Base-by-base conservation (phyloP, 441 rosid genomes). In the Biscutella laevigata region DNA sequence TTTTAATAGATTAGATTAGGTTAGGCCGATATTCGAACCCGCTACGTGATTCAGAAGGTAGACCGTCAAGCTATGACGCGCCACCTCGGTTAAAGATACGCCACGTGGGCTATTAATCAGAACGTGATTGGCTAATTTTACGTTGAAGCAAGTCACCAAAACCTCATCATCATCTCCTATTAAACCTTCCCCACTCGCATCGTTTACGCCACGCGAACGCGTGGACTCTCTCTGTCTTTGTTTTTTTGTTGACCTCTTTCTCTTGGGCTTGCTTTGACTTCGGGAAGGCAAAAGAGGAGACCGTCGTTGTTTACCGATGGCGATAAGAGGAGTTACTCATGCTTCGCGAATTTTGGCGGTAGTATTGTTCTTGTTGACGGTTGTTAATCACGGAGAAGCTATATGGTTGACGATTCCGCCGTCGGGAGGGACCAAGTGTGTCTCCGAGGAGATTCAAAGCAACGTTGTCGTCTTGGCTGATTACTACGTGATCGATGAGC, bases 381-480 rank as follows among this genome's bases (percentile, higher is more conserved):
- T n/a, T n/a, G 33, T 49, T 49, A 49, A 60, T 38, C 46, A 48
- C 48, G 54, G 63, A 8, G 70, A 70, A 64, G 74, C 67, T 29
- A 12, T 65, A 21, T 70, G 71, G 74, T 38, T 70, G 19, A 47
- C 62, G 70, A 60, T 70, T 38, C 71, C 71, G 57, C 8, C 67
- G 54, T 2, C 67, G 47, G 74, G 70, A 38, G 70, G 67, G 11
- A 60, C 67, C 4, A 66, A 66, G 62, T 67, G 69, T 22, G 51
- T 71, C 9, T 86, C 94, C 14, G 97, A 89, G 83, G 95, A 89
- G 75, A 82, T 89, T 68, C 90, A 80, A 25, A 74, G 49, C 72
- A 74, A 77, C 87, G 85, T 83, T 17, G 85, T 83, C 36, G 86
- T 89, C 32, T 85, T 89, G 61, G 69, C 86, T 64, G 84, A 85